Percentiles rank a stretch among this genome's conserved stretches.
Conservation (phyloP, 1,139 yeast species). For the Debaryomyces fabryi region DNA sequence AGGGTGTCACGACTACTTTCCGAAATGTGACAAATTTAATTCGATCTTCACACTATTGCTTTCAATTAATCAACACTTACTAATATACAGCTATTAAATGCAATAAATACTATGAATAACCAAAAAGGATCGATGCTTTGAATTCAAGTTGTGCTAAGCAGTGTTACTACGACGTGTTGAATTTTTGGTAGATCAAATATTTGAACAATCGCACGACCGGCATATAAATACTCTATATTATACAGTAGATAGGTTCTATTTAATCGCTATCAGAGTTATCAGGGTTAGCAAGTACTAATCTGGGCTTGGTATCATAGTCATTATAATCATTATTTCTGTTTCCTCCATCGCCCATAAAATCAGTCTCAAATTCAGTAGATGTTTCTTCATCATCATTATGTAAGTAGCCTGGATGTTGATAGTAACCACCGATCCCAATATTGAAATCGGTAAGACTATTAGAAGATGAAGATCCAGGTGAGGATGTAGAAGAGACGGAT, state of each 20-base stretch:
- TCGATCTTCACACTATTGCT: background rate
- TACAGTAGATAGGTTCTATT: background rate
- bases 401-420: constrained; percentile 48
- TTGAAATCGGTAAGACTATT: constrained; percentile 30
- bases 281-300: constrained; percentile 72
- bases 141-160: background rate
- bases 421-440: constrained; percentile 34
- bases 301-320: constrained; percentile 44
- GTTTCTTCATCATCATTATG: constrained; percentile 28
- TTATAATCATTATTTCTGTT: constrained; percentile 23
- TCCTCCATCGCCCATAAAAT: constrained; percentile 8
- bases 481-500: constrained; percentile 13
- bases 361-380: constrained; percentile 18
- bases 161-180: constrained; percentile 10
- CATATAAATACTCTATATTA: background rate
- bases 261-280: constrained; percentile 42
- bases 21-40: background rate
- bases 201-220: background rate
- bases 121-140: constrained; percentile 4
- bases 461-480: constrained; percentile 25
- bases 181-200: constrained; percentile 4
- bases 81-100: background rate
- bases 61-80: constrained; percentile 5
- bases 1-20: constrained; percentile 4
- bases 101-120: background rate